Conservation (phyloP, 2,329 filamentous ascomycete species). For the Pyrenophora seminiperda region DNA sequence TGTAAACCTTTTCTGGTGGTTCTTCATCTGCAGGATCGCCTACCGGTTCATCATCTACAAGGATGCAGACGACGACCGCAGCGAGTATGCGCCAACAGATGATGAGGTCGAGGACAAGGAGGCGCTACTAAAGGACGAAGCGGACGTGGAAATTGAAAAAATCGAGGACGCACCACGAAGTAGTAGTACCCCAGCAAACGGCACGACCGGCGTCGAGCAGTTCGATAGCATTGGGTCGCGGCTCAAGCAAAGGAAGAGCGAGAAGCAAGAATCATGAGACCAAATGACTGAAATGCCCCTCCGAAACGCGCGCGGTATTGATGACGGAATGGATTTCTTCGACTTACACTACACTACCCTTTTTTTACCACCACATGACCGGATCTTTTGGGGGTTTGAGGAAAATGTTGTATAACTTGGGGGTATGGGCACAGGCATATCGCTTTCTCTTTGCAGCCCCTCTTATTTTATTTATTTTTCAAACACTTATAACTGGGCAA, state of each 20-base stretch:
- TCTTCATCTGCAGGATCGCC: slow-evolving; percentile 75
- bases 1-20: slow-evolving; percentile 82
- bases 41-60: slow-evolving; percentile 70
- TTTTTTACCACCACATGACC: too few relatives aligned
- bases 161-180: slow-evolving; percentile 31
- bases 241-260: slow-evolving; percentile 27
- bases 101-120: slow-evolving; percentile 51
- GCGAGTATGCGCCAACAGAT: slow-evolving; percentile 62
- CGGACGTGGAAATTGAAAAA: slow-evolving; percentile 6
- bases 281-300: background rate
- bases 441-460: too few relatives aligned
- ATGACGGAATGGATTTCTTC: too few relatives aligned
- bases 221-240: slow-evolving; percentile 24
- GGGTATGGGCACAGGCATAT: too few relatives aligned
- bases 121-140: slow-evolving; percentile 16
- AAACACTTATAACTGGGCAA: too few relatives aligned
- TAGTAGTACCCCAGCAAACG: slow-evolving; percentile 21
- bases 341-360: too few relatives aligned
- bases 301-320: too few relatives aligned
- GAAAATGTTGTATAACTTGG: too few relatives aligned
- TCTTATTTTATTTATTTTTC: too few relatives aligned
- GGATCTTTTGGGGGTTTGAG: too few relatives aligned
- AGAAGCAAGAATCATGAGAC: slow-evolving; percentile 1
- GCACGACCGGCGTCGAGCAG: slow-evolving; percentile 8
- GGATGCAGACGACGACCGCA: slow-evolving; percentile 71